These are phyloP conservation scores for Colletotrichum sp. DNA, from an alignment of 2,329 filamentous ascomycete species.

Conservation along the genomic window DNA sequence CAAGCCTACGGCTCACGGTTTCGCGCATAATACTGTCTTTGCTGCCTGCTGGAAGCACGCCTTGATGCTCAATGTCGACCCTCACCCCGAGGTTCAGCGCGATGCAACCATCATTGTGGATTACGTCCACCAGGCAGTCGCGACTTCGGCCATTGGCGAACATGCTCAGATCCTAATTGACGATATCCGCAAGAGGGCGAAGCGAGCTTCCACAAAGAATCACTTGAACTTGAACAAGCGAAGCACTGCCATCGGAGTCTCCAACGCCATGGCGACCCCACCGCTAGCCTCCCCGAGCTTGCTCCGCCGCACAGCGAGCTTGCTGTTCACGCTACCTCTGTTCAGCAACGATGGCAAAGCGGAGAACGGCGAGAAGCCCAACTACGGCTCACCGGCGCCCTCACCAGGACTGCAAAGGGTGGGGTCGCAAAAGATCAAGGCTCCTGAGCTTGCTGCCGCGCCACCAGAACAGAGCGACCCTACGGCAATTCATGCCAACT, in stretches of 20 bases:
- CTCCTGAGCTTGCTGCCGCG: slow-evolving; percentile 47
- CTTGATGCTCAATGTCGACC: slow-evolving; percentile 88
- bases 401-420: slow-evolving; percentile 40
- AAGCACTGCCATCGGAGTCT: slow-evolving; percentile 44
- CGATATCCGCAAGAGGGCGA: slow-evolving; percentile 66
- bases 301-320: slow-evolving; percentile 67
- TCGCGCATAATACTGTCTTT: slow-evolving; percentile 89
- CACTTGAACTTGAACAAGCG: slow-evolving; percentile 47
- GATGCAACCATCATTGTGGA: slow-evolving; percentile 88
- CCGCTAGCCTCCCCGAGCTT: slow-evolving; percentile 61
- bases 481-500: slow-evolving; percentile 68
- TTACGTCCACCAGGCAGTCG: slow-evolving; percentile 77
- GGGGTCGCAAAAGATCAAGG: slow-evolving; percentile 43
- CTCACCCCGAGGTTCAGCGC: slow-evolving; percentile 89
- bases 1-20: slow-evolving; percentile 59
- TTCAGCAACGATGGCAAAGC: slow-evolving; percentile 53
- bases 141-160: slow-evolving; percentile 77
- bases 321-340: slow-evolving; percentile 63
- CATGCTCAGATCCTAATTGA: slow-evolving; percentile 76
- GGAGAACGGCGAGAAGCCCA: slow-evolving; percentile 7
- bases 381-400: slow-evolving; percentile 22
- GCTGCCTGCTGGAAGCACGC: slow-evolving; percentile 94
- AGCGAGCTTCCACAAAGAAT: slow-evolving; percentile 50
- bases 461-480: slow-evolving; percentile 80
- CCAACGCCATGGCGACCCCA: slow-evolving; percentile 36